phyloP scores from a whole-genome alignment of 805 yeast species.

The Saturnispora diversa region DNA sequence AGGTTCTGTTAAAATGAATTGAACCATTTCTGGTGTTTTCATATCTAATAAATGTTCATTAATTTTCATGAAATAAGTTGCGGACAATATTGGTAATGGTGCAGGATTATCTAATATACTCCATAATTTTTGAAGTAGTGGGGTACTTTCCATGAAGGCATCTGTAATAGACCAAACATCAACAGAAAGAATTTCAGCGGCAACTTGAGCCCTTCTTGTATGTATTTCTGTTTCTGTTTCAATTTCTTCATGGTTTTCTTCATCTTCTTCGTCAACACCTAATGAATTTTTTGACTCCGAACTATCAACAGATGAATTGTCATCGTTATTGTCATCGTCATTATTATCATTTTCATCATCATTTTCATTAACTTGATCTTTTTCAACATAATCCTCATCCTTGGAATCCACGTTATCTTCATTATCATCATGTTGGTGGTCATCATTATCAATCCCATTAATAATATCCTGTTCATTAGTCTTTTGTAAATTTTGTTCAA shows the following conservation, averaged over 20 bases:
- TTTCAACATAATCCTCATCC: background rate
- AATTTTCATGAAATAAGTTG: conserved; percentile 86
- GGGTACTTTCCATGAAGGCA: conserved; percentile 69
- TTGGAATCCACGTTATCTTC: conserved; percentile 13
- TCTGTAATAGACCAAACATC: conserved; percentile 94
- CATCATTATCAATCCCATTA: conserved; percentile 18
- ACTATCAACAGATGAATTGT: conserved; percentile 20
- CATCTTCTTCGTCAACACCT: conserved; percentile 21
- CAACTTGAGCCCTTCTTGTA: conserved; percentile 48
- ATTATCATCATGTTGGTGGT: conserved; percentile 7
- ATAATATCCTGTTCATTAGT: conserved; percentile 1
- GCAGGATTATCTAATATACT: conserved; percentile 57
- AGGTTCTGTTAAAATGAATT: conserved; percentile 61
- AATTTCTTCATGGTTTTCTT: conserved; percentile 25
- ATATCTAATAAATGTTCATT: conserved; percentile 85
- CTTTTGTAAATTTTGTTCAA: conserved; percentile 8
- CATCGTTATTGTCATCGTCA: conserved; percentile 18
- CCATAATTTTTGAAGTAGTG: conserved; percentile 70
- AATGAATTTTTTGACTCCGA: conserved; percentile 20
- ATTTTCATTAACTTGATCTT: conserved; percentile 5
- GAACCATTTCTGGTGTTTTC: conserved; percentile 71
- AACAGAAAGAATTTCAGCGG: conserved; percentile 83
- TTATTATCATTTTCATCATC: conserved; percentile 15
- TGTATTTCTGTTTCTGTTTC: conserved; percentile 31
- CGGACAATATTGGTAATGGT: conserved; percentile 65